These are phyloP conservation scores for Xylaria sp. DNA, from an alignment of 2,329 filamentous ascomycete genomes.

Conservation along the genomic window DNA sequence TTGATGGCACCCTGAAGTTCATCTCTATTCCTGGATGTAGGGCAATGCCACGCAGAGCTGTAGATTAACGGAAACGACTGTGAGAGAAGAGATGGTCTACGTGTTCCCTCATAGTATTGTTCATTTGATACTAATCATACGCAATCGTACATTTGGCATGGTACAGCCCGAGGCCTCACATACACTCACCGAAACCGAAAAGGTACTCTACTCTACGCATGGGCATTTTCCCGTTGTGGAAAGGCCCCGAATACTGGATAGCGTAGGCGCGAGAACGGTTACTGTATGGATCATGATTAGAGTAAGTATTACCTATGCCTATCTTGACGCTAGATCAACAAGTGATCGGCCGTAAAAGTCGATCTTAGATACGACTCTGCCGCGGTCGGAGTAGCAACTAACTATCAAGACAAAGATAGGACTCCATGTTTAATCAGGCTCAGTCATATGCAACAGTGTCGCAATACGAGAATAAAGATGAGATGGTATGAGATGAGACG, in stretches of 20 bases:
- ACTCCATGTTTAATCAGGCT: constrained; percentile 3
- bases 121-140: constrained; percentile 1
- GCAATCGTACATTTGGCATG: neutral
- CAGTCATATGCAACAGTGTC: constrained; percentile 2
- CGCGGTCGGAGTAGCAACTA: constrained; percentile 2
- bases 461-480: constrained; percentile 16
- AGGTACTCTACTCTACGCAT: neutral
- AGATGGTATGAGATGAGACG: constrained; percentile 17
- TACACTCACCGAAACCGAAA: too few species aligned
- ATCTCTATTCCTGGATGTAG: constrained; percentile 10
- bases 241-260: constrained; percentile 5
- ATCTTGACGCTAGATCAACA: constrained; percentile 11
- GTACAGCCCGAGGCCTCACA: neutral
- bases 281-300: constrained; percentile 9
- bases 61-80: constrained; percentile 19
- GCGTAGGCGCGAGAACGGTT: neutral
- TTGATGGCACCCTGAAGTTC: constrained; percentile 14
- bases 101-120: constrained; percentile 8
- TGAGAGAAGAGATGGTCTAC: neutral
- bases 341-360: constrained; percentile 26
- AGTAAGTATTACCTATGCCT: neutral
- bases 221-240: constrained; percentile 4
- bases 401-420: neutral
- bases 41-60: constrained; percentile 13
- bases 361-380: constrained; percentile 10